Percentiles rank a stretch among this genome's conserved stretches.
These are phyloP conservation scores for Colletotrichum incanum DNA, from an alignment of 2,329 filamentous ascomycete genomes.

Conservation along the genomic window DNA sequence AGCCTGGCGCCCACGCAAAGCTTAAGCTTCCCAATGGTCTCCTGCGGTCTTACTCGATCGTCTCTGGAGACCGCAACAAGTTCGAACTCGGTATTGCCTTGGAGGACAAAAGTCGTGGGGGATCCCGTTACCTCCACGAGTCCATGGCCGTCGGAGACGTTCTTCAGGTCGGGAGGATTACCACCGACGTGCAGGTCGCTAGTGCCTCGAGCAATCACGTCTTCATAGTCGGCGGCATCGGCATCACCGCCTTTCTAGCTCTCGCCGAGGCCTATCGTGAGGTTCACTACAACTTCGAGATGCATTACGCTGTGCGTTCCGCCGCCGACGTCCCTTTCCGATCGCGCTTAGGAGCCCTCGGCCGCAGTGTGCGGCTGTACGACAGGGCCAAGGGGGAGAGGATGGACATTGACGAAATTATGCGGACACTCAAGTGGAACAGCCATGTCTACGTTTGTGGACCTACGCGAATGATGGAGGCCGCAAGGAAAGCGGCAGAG, in stretches of 20 bases:
- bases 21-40: slow-evolving; percentile 71
- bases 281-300: slow-evolving; percentile 65
- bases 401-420: slow-evolving; percentile 65
- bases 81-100: slow-evolving; percentile 74
- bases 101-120: slow-evolving; percentile 70
- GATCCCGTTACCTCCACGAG: slow-evolving; percentile 72
- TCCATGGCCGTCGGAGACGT: slow-evolving; percentile 62
- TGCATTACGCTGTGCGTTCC: slow-evolving; percentile 74
- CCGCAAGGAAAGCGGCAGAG: slow-evolving; percentile 59
- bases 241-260: slow-evolving; percentile 75
- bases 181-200: slow-evolving; percentile 62
- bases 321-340: slow-evolving; percentile 69
- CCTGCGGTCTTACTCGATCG: slow-evolving; percentile 73
- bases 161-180: slow-evolving; percentile 67
- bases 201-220: slow-evolving; percentile 70
- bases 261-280: slow-evolving; percentile 59
- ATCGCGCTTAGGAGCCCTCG: slow-evolving; percentile 61
- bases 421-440: slow-evolving; percentile 65
- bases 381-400: slow-evolving; percentile 65
- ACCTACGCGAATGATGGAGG: slow-evolving; percentile 70
- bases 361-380: slow-evolving; percentile 65
- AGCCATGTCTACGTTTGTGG: slow-evolving; percentile 75
- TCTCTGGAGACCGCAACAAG: slow-evolving; percentile 63
- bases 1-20: slow-evolving; percentile 68
- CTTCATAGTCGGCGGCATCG: slow-evolving; percentile 76